Evolutionary conservation across 2,329 filamentous ascomycete species (phyloP).

Genomic region (Colletotrichum chlorophyti): DNA sequence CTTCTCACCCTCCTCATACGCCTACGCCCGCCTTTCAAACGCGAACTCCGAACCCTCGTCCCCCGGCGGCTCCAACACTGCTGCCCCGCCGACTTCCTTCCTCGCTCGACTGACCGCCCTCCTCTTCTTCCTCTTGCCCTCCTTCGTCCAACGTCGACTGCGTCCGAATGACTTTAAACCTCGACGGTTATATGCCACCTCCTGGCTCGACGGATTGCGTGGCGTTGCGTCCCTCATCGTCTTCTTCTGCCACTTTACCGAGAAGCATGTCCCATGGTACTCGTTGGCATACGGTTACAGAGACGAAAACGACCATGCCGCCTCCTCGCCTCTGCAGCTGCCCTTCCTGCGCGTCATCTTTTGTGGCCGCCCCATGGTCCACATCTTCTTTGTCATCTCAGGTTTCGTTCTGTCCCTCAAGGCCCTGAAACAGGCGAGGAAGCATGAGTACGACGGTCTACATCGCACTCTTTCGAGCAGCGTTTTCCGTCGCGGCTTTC

Average conservation of each 20-base stretch:
- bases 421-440: constrained; percentile 48
- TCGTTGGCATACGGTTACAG: constrained; percentile 41
- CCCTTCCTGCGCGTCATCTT: constrained; percentile 51
- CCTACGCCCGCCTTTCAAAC: constrained; percentile 13
- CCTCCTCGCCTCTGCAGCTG: constrained; percentile 47
- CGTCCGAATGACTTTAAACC: constrained; percentile 32
- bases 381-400: constrained; percentile 59
- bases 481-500: constrained; percentile 52
- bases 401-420: constrained; percentile 55
- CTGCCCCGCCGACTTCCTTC: background rate
- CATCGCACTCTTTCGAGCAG: constrained; percentile 51
- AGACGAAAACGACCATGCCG: constrained; percentile 36
- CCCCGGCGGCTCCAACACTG: background rate
- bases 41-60: constrained; percentile 12
- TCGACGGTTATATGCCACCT: constrained; percentile 45
- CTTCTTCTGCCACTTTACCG: constrained; percentile 54
- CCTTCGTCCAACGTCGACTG: constrained; percentile 38
- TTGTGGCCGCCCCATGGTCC: constrained; percentile 54
- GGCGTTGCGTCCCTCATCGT: constrained; percentile 56
- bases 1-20: constrained; percentile 14
- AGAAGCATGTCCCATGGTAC: constrained; percentile 45
- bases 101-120: constrained; percentile 17
- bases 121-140: constrained; percentile 37
- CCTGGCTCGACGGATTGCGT: constrained; percentile 57
- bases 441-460: constrained; percentile 43